These are phyloP conservation scores for Drosera capensis DNA, from an alignment of 148 eudicot species.

Conservation along the genomic window DNA sequence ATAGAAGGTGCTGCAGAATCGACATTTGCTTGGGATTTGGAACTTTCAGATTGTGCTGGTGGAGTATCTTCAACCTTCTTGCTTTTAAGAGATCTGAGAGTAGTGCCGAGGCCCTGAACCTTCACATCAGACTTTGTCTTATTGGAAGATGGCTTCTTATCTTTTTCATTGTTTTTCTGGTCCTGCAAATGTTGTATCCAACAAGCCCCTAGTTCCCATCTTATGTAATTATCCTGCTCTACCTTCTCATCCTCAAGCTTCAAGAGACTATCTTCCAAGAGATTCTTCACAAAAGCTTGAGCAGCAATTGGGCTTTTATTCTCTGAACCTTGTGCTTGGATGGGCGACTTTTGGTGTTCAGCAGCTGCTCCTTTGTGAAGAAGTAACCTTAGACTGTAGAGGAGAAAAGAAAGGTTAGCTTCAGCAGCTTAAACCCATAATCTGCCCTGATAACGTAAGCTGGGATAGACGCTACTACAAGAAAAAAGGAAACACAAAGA, in stretches of 20 bases:
- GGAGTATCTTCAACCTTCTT: conserved; percentile 45
- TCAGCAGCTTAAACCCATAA: too few species aligned
- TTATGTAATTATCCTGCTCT: conserved; percentile 38
- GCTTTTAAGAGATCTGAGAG: conserved; percentile 80
- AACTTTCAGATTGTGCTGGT: conserved; percentile 22
- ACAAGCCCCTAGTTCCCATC: conserved; percentile 99
- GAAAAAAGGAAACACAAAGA: neutral
- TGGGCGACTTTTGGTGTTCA: conserved; percentile 27
- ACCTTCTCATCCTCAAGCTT: conserved; percentile 60
- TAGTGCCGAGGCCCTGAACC: conserved; percentile 92
- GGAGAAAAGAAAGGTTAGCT: conserved; percentile 2
- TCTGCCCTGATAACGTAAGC: too few species aligned
- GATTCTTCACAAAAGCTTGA: conserved; percentile 49
- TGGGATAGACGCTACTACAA: too few species aligned
- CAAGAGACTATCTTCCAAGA: conserved; percentile 58
- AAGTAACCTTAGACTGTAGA: conserved; percentile 72
- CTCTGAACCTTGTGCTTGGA: conserved; percentile 25
- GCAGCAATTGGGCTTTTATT: conserved; percentile 29
- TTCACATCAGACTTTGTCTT: conserved; percentile 79
- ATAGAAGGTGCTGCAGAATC: conserved; percentile 18
- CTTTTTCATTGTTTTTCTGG: conserved; percentile 73
- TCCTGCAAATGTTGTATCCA: conserved; percentile 99
- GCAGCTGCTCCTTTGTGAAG: conserved; percentile 56
- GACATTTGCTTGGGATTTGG: conserved; percentile 15
- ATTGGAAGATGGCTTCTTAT: conserved; percentile 51